Evolutionary conservation across 1,284 basidiomycete genomes (phyloP).

Genomic region (Malassezia furfur): DNA sequence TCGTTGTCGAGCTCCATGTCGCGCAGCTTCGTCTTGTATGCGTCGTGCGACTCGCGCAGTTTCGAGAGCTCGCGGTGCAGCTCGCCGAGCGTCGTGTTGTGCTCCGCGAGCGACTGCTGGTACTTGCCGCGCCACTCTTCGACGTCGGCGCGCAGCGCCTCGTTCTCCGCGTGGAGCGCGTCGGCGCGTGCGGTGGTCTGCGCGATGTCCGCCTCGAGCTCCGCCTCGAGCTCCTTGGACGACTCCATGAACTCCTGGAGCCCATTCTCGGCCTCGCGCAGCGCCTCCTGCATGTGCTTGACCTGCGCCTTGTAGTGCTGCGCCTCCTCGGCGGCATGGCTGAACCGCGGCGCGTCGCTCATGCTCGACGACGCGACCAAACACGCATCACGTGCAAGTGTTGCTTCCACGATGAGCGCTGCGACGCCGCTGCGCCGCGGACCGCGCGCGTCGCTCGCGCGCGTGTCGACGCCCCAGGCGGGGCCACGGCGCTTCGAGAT

Average conservation of each 20-base stretch:
- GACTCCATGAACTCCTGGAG: conserved; percentile 42
- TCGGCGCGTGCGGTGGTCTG: conserved; percentile 24
- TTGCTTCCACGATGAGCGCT: conserved; percentile 3
- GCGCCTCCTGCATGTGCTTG: conserved; percentile 34
- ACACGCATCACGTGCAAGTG: conserved; percentile 9
- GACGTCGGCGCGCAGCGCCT: conserved; percentile 29
- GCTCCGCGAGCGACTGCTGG: conserved; percentile 34
- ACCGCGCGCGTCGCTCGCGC: conserved; percentile 1
- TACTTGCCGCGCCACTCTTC: conserved; percentile 46
- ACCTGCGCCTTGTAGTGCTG: conserved; percentile 36
- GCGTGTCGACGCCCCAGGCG: background rate
- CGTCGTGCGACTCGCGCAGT: conserved; percentile 34
- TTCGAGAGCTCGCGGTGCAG: conserved; percentile 31
- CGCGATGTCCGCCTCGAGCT: conserved; percentile 42
- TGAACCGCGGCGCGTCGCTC: conserved; percentile 19
- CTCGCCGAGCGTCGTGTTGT: conserved; percentile 34
- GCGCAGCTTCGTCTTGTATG: conserved; percentile 42
- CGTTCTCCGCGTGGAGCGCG: conserved; percentile 29
- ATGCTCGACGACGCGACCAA: conserved; percentile 1
- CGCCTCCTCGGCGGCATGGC: conserved; percentile 33
- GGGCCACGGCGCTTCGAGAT: conserved; percentile 25
- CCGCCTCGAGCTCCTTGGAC: conserved; percentile 42
- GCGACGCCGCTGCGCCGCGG: background rate
- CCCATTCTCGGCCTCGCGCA: conserved; percentile 33
- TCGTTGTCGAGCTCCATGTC: conserved; percentile 47